Conservation (phyloP, 2,329 filamentous ascomycete genomes). For the Fusarium globosum region DNA sequence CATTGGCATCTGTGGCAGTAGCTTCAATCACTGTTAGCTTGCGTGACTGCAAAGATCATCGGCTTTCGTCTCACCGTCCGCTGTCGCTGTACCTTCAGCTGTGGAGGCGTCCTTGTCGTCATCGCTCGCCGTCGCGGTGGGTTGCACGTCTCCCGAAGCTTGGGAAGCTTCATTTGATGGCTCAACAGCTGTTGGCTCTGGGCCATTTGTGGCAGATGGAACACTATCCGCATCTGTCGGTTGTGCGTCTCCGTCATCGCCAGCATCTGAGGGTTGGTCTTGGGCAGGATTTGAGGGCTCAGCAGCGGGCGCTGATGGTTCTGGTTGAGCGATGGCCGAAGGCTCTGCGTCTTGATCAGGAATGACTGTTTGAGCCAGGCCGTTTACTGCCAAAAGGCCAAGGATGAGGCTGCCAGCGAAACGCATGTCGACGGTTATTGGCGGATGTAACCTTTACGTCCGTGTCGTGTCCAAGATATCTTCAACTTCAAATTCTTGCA, state of each 20-base stretch:
- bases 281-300: conserved; percentile 18
- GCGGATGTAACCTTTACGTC: neutral
- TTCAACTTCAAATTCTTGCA: neutral
- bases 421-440: conserved; percentile 14
- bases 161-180: conserved; percentile 14
- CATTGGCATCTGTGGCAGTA: conserved; percentile 12
- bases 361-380: conserved; percentile 24
- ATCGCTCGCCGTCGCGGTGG: conserved; percentile 9
- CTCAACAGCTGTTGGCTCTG: conserved; percentile 6
- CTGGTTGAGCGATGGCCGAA: conserved; percentile 18
- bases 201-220: conserved; percentile 8
- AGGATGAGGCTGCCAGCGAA: conserved; percentile 29
- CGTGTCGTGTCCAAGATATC: neutral
- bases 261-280: conserved; percentile 3
- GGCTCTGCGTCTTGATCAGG: conserved; percentile 9
- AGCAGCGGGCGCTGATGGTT: conserved; percentile 22
- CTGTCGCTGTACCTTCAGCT: conserved; percentile 14
- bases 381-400: conserved; percentile 27
- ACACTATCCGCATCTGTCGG: neutral
- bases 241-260: neutral
- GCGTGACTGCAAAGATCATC: neutral
- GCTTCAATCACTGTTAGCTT: conserved; percentile 11
- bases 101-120: conserved; percentile 4
- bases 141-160: neutral
- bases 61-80: conserved; percentile 11